These are phyloP conservation scores for Talaromyces atroroseus DNA, from an alignment of 2,329 filamentous ascomycete species.

Conservation along the genomic window DNA sequence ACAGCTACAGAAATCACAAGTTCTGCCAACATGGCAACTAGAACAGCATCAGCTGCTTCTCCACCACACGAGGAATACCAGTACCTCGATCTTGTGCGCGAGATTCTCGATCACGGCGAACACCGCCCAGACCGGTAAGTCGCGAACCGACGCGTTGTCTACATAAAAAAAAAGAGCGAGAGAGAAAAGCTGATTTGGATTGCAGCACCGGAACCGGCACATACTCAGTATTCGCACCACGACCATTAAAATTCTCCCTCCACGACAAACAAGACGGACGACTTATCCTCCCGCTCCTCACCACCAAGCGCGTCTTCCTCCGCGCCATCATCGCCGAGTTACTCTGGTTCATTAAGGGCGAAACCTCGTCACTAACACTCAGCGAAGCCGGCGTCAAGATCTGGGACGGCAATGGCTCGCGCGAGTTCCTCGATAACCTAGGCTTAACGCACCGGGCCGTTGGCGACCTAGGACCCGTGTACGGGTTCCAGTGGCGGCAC, in stretches of 20 bases:
- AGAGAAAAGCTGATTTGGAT: background rate
- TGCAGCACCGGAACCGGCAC: conserved; percentile 86
- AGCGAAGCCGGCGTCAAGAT: conserved; percentile 83
- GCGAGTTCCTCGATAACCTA: conserved; percentile 80
- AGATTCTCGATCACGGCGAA: conserved; percentile 78
- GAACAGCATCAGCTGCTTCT: background rate
- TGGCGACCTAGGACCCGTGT: conserved; percentile 90
- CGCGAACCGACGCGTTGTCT: background rate
- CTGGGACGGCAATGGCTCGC: conserved; percentile 95
- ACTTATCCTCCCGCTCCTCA: conserved; percentile 82
- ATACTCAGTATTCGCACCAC: conserved; percentile 79
- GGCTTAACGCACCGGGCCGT: conserved; percentile 75
- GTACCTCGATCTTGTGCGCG: conserved; percentile 82
- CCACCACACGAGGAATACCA: conserved; percentile 77
- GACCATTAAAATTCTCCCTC: conserved; percentile 79
- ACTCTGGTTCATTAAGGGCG: conserved; percentile 88
- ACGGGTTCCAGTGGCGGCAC: conserved; percentile 98
- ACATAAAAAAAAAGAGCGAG: background rate
- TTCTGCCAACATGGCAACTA: background rate
- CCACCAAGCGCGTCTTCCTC: conserved; percentile 93
- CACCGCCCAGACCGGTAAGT: conserved; percentile 75
- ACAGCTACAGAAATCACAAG: background rate
- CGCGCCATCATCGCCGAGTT: conserved; percentile 87
- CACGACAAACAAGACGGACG: conserved; percentile 32
- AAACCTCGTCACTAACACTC: conserved; percentile 72